A percentile compares a stretch with the other conserved stretches of the same genome.
Conservation (phyloP, 345 rosid genomes). For the Euclidium syriacum region DNA sequence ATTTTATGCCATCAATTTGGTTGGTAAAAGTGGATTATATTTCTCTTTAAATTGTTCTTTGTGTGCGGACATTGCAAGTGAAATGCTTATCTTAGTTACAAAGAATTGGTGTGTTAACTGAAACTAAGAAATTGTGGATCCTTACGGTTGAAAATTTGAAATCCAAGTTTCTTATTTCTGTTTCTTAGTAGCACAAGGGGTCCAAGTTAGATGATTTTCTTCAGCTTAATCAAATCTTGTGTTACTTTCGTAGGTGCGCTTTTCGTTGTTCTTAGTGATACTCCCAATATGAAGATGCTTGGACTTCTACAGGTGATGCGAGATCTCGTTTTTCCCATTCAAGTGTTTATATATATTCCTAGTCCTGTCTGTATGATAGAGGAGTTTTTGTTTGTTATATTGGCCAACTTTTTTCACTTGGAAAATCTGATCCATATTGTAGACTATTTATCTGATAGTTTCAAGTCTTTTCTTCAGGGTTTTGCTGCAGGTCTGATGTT, state of each 20-base stretch:
- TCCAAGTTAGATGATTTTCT: constrained; percentile 2
- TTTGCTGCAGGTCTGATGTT: constrained; percentile 98
- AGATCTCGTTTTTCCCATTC: constrained; percentile 3
- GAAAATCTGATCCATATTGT: neutral
- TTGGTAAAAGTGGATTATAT: neutral
- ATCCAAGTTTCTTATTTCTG: neutral
- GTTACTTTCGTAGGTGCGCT: constrained; percentile 65
- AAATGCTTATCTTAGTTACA: neutral
- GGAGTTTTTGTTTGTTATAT: neutral
- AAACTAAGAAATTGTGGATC: neutral
- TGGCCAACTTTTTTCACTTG: neutral
- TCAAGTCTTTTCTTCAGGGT: constrained; percentile 50
- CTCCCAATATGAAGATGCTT: constrained; percentile 95
- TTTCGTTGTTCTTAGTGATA: constrained; percentile 60
- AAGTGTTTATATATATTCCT: neutral
- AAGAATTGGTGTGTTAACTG: neutral
- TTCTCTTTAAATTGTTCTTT: neutral
- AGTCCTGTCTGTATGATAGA: neutral
- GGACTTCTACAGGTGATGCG: constrained; percentile 81
- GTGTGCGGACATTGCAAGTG: neutral
- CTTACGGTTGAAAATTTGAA: neutral
- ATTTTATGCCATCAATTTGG: neutral
- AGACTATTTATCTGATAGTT: constrained; percentile 22
- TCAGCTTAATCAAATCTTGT: constrained; percentile 10
- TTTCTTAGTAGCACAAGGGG: neutral